A percentile compares a stretch with the other conserved stretches of the same genome.
phyloP scores from a whole-genome alignment of 805 yeast genomes.

The Metschnikowia borealis region DNA sequence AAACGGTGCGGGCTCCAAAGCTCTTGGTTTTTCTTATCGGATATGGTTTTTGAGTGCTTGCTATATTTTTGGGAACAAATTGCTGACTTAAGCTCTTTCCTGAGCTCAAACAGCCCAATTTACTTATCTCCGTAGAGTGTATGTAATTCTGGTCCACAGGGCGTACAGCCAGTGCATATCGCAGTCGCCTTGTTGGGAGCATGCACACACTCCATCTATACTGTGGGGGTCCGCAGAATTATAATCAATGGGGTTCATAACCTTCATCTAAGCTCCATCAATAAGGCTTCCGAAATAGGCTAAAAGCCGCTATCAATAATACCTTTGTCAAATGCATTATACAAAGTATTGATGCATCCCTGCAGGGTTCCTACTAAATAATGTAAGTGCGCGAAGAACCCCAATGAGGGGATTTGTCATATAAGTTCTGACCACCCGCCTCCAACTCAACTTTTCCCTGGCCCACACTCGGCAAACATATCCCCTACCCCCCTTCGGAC shows the following conservation, averaged over 20 bases:
- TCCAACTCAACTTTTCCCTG: neutral
- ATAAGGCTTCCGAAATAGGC: neutral
- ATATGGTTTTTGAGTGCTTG: too few species aligned
- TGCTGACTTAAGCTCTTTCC: too few species aligned
- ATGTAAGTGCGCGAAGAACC: slow-evolving; percentile 1
- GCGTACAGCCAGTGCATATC: neutral
- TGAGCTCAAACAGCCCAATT: too few species aligned
- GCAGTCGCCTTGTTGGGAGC: neutral
- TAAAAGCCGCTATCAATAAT: neutral
- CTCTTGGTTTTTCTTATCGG: neutral
- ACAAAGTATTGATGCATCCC: neutral
- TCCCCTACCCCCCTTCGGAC: neutral
- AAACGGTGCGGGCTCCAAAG: neutral
- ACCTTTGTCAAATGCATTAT: neutral
- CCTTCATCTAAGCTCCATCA: neutral
- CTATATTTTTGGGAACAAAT: neutral
- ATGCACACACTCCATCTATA: neutral
- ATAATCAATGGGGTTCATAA: too few species aligned
- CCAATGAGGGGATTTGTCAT: neutral
- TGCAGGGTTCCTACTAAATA: neutral
- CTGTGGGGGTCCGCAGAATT: too few species aligned
- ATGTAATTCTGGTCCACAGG: neutral
- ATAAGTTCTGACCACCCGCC: neutral
- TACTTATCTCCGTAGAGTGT: neutral
- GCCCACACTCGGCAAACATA: neutral